Percentiles rank a stretch among this genome's conserved stretches.
phyloP scores from a whole-genome alignment of 305 asterid species.

The Withania somnifera region DNA sequence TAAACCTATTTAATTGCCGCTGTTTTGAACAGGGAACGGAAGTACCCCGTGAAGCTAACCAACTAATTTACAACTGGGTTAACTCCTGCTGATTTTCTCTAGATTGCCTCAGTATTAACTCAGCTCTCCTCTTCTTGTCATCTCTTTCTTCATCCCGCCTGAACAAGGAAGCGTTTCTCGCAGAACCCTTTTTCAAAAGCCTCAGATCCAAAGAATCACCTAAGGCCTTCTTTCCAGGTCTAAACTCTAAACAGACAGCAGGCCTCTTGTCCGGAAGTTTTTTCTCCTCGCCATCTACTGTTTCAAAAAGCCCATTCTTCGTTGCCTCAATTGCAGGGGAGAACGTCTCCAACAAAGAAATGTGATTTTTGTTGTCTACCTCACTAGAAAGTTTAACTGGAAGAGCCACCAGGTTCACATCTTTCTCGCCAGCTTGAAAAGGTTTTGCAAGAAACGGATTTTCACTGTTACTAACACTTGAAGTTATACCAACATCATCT shows the following conservation, averaged over 20 bases:
- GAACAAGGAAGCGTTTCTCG: conserved; percentile 44
- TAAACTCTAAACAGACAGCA: conserved; percentile 60
- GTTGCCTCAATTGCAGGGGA: conserved; percentile 41
- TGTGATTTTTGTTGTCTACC: not conserved
- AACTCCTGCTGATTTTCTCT: conserved; percentile 82
- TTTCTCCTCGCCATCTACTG: conserved; percentile 45
- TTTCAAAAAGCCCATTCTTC: conserved; percentile 34
- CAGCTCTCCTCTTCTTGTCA: conserved; percentile 95
- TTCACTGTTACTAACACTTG: conserved; percentile 19
- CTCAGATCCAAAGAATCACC: conserved; percentile 85
- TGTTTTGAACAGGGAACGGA: conserved; percentile 26
- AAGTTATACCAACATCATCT: conserved; percentile 15
- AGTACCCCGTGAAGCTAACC: conserved; percentile 32
- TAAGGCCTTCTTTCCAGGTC: conserved; percentile 53
- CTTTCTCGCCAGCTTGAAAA: conserved; percentile 39
- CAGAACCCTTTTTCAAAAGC: conserved; percentile 50
- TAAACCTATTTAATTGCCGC: conserved; percentile 45
- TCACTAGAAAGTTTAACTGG: conserved; percentile 32
- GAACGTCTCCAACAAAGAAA: conserved; percentile 35
- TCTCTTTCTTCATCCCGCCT: conserved; percentile 78
- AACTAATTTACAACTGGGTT: conserved; percentile 81
- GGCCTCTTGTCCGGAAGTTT: conserved; percentile 49
- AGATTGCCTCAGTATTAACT: conserved; percentile 76
- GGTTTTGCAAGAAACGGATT: conserved; percentile 42
- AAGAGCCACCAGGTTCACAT: conserved; percentile 24